Conservation (phyloP, 139 green algal genomes). For the Haematococcus lacustris region DNA sequence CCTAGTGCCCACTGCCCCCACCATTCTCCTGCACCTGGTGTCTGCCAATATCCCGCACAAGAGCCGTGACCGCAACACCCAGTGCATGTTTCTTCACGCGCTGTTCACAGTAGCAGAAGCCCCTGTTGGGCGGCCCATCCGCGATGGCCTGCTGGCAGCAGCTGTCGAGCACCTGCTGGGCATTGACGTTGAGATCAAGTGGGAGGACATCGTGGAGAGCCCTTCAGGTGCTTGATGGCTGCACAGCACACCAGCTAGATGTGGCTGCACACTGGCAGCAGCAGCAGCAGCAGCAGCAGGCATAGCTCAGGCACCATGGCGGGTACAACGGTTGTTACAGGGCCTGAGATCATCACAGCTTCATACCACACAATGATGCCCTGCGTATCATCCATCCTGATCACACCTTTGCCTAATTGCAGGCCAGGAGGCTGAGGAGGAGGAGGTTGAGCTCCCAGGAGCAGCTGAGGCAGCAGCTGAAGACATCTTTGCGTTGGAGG, state of each 20-base stretch:
- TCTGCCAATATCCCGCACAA: constrained; percentile 59
- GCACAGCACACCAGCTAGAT: no score
- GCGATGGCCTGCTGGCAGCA: constrained; percentile 55
- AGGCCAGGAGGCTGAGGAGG: no score
- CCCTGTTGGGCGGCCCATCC: constrained; percentile 34
- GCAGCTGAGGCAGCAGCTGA: no score
- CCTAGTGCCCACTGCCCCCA: constrained; percentile 59
- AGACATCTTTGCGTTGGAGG: constrained; percentile 81
- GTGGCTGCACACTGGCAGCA: no score
- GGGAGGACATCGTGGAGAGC: constrained; percentile 83
- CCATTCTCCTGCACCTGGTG: constrained; percentile 49
- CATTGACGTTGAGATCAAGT: constrained; percentile 80
- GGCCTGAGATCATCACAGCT: no score
- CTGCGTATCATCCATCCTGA: no score
- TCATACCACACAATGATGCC: no score
- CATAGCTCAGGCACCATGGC: no score
- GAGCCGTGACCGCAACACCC: constrained; percentile 47
- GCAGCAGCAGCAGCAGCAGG: no score
- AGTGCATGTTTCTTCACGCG: constrained; percentile 70
- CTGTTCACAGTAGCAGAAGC: constrained; percentile 51
- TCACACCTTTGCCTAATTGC: no score
- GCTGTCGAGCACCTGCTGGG: constrained; percentile 65
- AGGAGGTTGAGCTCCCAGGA: no score
- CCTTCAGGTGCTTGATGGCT: constrained; percentile 20
- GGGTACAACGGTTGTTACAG: no score